Conservation (phyloP, 1,139 yeast genomes). For the Lodderomyces beijingensis region DNA sequence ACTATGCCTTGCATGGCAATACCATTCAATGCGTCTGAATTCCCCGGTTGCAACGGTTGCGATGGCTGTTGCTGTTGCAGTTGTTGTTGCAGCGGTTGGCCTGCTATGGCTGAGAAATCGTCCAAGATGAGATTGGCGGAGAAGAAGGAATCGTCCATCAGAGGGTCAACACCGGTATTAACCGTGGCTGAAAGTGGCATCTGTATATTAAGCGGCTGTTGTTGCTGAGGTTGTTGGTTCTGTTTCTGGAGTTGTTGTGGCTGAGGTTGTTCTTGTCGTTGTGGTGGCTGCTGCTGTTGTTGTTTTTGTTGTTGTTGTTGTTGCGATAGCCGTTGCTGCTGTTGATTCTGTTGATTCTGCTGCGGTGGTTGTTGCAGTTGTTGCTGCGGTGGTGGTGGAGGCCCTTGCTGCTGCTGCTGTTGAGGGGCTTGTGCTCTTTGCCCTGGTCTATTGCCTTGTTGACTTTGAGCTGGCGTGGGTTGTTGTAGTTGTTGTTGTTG, state of each 20-base stretch:
- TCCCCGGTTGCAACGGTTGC: not conserved
- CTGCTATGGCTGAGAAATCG: conserved; percentile 1
- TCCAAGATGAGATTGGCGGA: conserved; percentile 3
- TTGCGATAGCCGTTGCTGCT: not conserved
- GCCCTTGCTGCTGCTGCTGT: too few species aligned
- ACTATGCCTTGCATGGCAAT: conserved; percentile 1
- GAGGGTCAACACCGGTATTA: conserved; percentile 1
- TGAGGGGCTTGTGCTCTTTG: too few species aligned
- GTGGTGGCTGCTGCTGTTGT: too few species aligned
- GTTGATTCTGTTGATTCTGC: too few species aligned
- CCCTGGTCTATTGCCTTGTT: conserved; percentile 1
- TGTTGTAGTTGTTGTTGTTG: conserved; percentile 3
- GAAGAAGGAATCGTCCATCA: conserved; percentile 8
- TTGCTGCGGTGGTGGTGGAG: too few species aligned
- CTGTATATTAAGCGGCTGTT: too few species aligned
- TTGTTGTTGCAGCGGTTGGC: not conserved
- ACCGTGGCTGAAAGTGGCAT: conserved; percentile 1
- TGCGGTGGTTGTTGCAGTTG: conserved; percentile 4
- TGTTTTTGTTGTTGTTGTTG: too few species aligned
- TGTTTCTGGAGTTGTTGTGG: too few species aligned
- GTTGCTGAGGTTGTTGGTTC: too few species aligned
- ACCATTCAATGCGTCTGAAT: too few species aligned
- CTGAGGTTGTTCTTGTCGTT: too few species aligned
- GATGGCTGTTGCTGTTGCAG: conserved; percentile 7
- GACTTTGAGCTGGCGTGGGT: conserved; percentile 1